These are phyloP conservation scores for Quercus mongolica DNA, from an alignment of 306 rosid genomes.

Conservation along the genomic window DNA sequence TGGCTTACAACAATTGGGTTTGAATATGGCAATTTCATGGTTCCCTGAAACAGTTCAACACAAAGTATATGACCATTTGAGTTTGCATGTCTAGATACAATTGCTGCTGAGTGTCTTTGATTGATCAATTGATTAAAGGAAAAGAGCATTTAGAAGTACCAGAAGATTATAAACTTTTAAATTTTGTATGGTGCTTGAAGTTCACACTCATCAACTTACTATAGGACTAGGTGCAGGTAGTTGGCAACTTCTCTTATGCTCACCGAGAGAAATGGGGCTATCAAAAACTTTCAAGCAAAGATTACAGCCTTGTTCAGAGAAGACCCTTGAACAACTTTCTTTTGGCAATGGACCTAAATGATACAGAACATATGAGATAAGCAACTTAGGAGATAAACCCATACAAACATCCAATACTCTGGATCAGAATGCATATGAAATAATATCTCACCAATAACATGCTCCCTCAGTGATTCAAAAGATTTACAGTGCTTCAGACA, in stretches of 20 bases:
- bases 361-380: not conserved
- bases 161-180: not conserved
- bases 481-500: slow-evolving; percentile 76
- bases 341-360: slow-evolving; percentile 62
- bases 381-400: not conserved
- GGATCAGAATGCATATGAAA: slow-evolving; percentile 10
- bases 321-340: slow-evolving; percentile 43
- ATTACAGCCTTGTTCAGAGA: slow-evolving; percentile 58
- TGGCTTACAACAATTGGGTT: slow-evolving; percentile 26
- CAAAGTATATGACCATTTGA: slow-evolving; percentile 15
- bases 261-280: slow-evolving; percentile 37
- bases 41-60: slow-evolving; percentile 50
- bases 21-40: slow-evolving; percentile 21
- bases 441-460: slow-evolving; percentile 51
- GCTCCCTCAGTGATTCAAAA: slow-evolving; percentile 81
- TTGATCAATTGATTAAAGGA: not conserved
- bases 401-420: not conserved
- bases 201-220: slow-evolving; percentile 37
- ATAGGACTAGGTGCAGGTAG: slow-evolving; percentile 46
- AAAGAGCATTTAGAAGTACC: not conserved
- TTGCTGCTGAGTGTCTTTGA: slow-evolving; percentile 4
- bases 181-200: not conserved
- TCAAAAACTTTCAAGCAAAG: slow-evolving; percentile 59
- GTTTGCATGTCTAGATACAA: slow-evolving; percentile 9
- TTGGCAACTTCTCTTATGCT: slow-evolving; percentile 47